Evolutionary conservation across 2,329 filamentous ascomycete genomes (phyloP).

Genomic region (Davidsoniella australis): DNA sequence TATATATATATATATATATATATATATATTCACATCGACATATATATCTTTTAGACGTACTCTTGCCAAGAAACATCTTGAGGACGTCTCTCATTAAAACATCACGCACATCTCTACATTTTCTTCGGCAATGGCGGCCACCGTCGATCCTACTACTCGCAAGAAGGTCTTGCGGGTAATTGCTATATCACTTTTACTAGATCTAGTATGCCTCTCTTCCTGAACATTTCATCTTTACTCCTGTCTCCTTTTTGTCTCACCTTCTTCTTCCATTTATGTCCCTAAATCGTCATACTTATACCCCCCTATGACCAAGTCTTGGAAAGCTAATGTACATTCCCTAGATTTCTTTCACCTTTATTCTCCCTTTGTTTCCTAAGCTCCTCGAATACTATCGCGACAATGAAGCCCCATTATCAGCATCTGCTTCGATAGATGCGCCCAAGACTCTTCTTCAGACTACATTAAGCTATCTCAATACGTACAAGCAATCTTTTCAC

Average conservation of each 20-base stretch:
- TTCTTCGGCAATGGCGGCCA: slow-evolving; percentile 22
- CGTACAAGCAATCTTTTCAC: slow-evolving; percentile 87
- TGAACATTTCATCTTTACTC: neutral
- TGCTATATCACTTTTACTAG: slow-evolving; percentile 74
- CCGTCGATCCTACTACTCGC: slow-evolving; percentile 38
- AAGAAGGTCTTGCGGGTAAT: slow-evolving; percentile 76
- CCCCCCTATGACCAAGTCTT: too few species aligned
- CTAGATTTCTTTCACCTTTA: slow-evolving; percentile 96
- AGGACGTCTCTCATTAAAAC: neutral
- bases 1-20: too few species aligned
- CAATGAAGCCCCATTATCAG: slow-evolving; percentile 44
- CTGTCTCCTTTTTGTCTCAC: neutral
- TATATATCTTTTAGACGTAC: too few species aligned
- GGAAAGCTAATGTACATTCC: neutral
- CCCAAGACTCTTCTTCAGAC: slow-evolving; percentile 55
- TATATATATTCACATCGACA: too few species aligned
- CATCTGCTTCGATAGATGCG: slow-evolving; percentile 22
- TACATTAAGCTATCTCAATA: slow-evolving; percentile 69
- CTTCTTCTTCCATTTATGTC: too few species aligned
- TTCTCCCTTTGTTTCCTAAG: slow-evolving; percentile 86
- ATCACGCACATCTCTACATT: neutral
- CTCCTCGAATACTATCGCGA: slow-evolving; percentile 93
- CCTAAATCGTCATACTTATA: too few species aligned
- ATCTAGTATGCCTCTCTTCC: slow-evolving; percentile 47
- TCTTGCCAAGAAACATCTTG: neutral